Conservation (phyloP, 768 basidiomycete genomes). For the Pleurotus tuoliensis region DNA sequence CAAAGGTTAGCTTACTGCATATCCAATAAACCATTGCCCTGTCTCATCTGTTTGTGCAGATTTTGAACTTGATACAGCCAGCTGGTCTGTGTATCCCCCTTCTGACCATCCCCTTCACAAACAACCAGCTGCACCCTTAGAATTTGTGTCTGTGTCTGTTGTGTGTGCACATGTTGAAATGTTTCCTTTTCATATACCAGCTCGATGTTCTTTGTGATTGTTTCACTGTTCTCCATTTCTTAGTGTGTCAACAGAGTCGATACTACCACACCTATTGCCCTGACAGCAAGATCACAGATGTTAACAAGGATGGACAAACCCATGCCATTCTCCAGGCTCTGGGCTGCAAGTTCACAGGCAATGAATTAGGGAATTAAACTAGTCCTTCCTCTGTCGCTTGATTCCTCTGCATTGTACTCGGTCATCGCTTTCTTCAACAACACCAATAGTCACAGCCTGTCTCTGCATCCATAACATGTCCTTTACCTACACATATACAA, state of each 20-base stretch:
- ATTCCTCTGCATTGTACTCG: no score
- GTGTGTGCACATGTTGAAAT: not conserved
- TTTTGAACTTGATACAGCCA: not conserved
- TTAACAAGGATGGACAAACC: not conserved
- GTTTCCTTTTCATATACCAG: not conserved
- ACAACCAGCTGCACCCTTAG: not conserved
- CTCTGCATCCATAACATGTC: no score
- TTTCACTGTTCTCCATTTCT: not conserved
- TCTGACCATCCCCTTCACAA: not conserved
- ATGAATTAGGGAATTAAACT: not conserved
- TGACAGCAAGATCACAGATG: not conserved
- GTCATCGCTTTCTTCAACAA: no score
- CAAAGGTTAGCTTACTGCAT: not conserved
- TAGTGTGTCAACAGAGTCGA: not conserved
- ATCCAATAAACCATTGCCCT: not conserved
- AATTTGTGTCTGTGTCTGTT: not conserved
- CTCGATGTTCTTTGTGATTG: not conserved
- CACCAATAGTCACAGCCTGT: no score
- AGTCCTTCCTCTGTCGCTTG: not conserved
- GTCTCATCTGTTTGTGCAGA: not conserved
- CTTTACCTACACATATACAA: no score
- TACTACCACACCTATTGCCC: not conserved
- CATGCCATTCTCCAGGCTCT: not conserved
- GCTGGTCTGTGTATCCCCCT: not conserved
- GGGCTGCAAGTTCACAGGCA: not conserved